These are phyloP conservation scores for Fusarium sp. DNA, from an alignment of 2,329 filamentous ascomycete species.

Conservation along the genomic window DNA sequence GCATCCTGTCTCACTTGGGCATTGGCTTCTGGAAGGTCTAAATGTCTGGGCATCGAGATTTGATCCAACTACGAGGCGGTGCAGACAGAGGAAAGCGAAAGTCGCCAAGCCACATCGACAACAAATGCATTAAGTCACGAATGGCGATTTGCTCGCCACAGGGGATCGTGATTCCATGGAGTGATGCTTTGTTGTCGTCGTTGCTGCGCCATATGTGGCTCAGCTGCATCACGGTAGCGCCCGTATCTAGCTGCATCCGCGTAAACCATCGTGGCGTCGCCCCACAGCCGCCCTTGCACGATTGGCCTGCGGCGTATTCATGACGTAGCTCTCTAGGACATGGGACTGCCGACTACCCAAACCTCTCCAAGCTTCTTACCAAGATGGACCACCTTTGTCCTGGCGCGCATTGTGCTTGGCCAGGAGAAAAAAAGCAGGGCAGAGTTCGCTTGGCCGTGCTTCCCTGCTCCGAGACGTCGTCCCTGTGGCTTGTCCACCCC, in stretches of 20 bases:
- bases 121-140: constrained; percentile 9
- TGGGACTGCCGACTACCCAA: neutral
- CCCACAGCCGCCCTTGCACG: constrained; percentile 1
- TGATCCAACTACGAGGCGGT: constrained; percentile 9
- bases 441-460: constrained; percentile 32
- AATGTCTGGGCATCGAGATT: constrained; percentile 23
- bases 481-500: constrained; percentile 31
- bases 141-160: constrained; percentile 23
- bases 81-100: neutral
- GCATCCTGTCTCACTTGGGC: constrained; percentile 13
- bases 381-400: neutral
- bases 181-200: constrained; percentile 12
- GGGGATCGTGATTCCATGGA: constrained; percentile 9
- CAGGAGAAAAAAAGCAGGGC: constrained; percentile 35
- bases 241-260: neutral
- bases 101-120: constrained; percentile 29
- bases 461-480: constrained; percentile 17
- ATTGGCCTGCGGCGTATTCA: constrained; percentile 24
- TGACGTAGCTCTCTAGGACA: constrained; percentile 34
- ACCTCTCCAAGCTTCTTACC: constrained; percentile 17
- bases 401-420: constrained; percentile 13
- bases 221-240: constrained; percentile 14
- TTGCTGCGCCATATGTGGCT: constrained; percentile 28
- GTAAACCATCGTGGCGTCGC: constrained; percentile 13
- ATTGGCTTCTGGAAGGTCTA: constrained; percentile 2